These are phyloP conservation scores for Diaporthe sp. DNA, from an alignment of 2,329 filamentous ascomycete genomes.

Conservation along the genomic window DNA sequence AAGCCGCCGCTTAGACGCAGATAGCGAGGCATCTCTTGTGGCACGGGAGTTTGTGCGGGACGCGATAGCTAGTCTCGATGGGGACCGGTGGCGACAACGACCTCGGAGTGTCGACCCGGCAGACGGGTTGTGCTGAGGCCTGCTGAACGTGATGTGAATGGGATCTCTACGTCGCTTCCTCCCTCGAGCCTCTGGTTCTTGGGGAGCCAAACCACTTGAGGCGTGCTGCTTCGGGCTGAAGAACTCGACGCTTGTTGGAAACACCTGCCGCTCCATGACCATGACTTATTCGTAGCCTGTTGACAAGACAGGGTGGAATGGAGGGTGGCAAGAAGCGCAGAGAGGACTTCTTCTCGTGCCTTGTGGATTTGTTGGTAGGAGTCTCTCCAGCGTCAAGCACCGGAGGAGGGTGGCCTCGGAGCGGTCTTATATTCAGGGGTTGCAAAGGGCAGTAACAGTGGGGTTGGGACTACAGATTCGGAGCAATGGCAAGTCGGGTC, in stretches of 20 bases:
- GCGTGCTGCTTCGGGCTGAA: conserved; percentile 14
- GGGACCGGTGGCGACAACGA: conserved; percentile 57
- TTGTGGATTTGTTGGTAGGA: not conserved
- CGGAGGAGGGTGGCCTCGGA: not conserved
- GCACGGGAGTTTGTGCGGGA: conserved; percentile 45
- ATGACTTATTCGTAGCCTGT: not conserved
- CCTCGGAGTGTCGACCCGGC: conserved; percentile 58
- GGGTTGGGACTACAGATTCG: not conserved
- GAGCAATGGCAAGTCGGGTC: conserved; percentile 17
- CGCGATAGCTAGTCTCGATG: conserved; percentile 49
- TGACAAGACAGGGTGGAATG: not conserved
- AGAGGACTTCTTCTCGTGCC: not conserved
- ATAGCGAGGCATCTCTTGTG: conserved; percentile 46
- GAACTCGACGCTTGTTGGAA: conserved; percentile 23
- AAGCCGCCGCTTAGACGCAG: conserved; percentile 50
- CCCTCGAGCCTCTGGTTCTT: conserved; percentile 54
- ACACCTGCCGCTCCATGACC: conserved; percentile 31
- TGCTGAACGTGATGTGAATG: conserved; percentile 44
- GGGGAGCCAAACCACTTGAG: conserved; percentile 47
- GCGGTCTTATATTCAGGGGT: not conserved
- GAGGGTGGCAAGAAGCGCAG: not conserved
- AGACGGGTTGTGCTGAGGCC: conserved; percentile 49
- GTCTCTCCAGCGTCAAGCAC: not conserved
- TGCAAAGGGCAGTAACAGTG: not conserved
- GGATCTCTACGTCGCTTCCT: conserved; percentile 55